These are phyloP conservation scores for Vitis hybrid DNA, from an alignment of 177 flowering plant species.

Conservation along the genomic window DNA sequence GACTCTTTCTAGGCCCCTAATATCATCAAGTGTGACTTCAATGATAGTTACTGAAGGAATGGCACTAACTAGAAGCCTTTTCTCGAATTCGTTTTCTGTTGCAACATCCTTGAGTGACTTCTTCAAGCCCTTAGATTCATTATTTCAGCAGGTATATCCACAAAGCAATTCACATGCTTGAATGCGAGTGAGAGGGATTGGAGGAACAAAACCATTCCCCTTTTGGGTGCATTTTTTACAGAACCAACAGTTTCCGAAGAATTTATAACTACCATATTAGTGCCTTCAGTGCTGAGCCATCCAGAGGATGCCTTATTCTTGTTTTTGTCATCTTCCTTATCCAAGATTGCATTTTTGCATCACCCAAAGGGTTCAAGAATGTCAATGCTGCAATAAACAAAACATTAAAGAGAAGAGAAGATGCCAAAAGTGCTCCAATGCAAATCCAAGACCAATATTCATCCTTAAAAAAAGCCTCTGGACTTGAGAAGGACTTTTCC, in stretches of 20 bases:
- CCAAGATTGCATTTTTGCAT: conserved; percentile 26
- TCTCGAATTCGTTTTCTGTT: too few relatives aligned
- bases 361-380: conserved; percentile 37
- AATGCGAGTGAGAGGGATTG: conserved; percentile 58
- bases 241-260: conserved; percentile 15
- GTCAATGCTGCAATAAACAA: conserved; percentile 47
- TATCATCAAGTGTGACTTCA: too few relatives aligned
- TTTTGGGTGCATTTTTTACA: conserved; percentile 10
- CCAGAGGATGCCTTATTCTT: conserved; percentile 14
- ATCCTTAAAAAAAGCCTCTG: conserved; percentile 45
- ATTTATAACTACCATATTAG: conserved; percentile 16
- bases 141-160: conserved; percentile 53
- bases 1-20: too few relatives aligned
- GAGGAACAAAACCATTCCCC: conserved; percentile 69
- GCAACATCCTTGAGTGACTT: too few relatives aligned
- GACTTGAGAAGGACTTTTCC: conserved; percentile 45
- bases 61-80: too few relatives aligned
- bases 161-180: conserved; percentile 59
- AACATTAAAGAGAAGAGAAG: conserved; percentile 49
- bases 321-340: conserved; percentile 24
- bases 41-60: too few relatives aligned
- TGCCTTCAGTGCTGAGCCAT: conserved; percentile 9
- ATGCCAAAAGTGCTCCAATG: conserved; percentile 48
- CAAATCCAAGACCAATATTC: conserved; percentile 58
- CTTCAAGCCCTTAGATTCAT: too few relatives aligned